phyloP scores from a whole-genome alignment of 371 early-diverging fungal species.

The Mucor mucedo region DNA sequence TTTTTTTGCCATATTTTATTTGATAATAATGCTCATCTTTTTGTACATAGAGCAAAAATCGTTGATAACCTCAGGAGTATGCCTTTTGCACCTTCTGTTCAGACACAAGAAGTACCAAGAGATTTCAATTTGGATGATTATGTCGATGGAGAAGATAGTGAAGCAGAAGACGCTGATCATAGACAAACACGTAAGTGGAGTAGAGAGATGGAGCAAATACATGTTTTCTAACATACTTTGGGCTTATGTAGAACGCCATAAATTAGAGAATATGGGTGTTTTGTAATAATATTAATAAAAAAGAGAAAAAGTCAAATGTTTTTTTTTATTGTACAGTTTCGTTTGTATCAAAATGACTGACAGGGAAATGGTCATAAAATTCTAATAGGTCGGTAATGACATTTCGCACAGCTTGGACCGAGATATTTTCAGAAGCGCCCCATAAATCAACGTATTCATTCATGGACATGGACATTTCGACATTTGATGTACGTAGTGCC shows the following conservation, averaged over 20 bases:
- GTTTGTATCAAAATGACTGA: neutral
- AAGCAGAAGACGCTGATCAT: slow-evolving; percentile 48
- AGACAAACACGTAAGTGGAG: slow-evolving; percentile 48
- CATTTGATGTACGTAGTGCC: slow-evolving; percentile 40
- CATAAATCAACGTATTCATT: slow-evolving; percentile 54
- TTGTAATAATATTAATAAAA: slow-evolving; percentile 15
- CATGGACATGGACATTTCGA: slow-evolving; percentile 51
- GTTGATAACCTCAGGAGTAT: slow-evolving; percentile 90
- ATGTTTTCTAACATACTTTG: neutral
- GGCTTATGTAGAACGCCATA: slow-evolving; percentile 32
- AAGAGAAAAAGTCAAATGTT: neutral
- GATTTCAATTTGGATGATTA: slow-evolving; percentile 53
- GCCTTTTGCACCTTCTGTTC: slow-evolving; percentile 94
- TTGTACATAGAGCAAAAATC: slow-evolving; percentile 63
- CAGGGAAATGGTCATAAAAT: slow-evolving; percentile 26
- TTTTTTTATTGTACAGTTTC: slow-evolving; percentile 7
- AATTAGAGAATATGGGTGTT: slow-evolving; percentile 43
- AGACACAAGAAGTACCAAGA: slow-evolving; percentile 76
- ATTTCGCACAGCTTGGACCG: slow-evolving; percentile 54
- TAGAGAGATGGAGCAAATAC: too few relatives aligned
- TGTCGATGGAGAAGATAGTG: slow-evolving; percentile 55
- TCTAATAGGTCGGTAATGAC: slow-evolving; percentile 45
- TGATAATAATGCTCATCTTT: neutral
- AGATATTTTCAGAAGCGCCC: slow-evolving; percentile 53
- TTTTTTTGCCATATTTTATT: too few relatives aligned